Percentiles rank a stretch among this genome's conserved stretches.
These are phyloP conservation scores for Nissolia schottii DNA, from an alignment of 306 rosid genomes.

Conservation along the genomic window DNA sequence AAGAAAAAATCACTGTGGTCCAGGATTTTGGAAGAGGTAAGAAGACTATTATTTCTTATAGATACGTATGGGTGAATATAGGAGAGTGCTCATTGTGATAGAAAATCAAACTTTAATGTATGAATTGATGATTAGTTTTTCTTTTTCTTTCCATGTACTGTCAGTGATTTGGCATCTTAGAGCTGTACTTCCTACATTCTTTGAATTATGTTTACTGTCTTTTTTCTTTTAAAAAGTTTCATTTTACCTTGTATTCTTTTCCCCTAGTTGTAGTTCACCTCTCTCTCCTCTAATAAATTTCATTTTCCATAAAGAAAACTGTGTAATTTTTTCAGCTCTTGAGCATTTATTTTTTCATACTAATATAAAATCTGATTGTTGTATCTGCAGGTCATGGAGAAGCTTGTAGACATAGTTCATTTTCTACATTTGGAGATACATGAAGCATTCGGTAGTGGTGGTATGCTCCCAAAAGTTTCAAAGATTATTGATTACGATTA, in stretches of 20 bases:
- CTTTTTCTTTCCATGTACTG: background rate
- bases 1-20: slow-evolving; percentile 98
- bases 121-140: background rate
- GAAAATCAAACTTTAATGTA: slow-evolving; percentile 2
- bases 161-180: slow-evolving; percentile 10
- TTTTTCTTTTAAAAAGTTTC: background rate
- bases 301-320: background rate
- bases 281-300: background rate
- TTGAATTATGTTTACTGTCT: slow-evolving; percentile 1
- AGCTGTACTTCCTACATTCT: background rate
- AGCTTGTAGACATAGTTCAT: slow-evolving; percentile 79
- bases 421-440: slow-evolving; percentile 86
- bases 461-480: slow-evolving; percentile 45
- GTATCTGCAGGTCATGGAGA: slow-evolving; percentile 88
- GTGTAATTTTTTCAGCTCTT: slow-evolving; percentile 2
- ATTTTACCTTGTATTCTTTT: background rate
- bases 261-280: background rate
- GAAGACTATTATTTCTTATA: slow-evolving; percentile 26
- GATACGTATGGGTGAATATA: slow-evolving; percentile 15
- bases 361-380: slow-evolving; percentile 24
- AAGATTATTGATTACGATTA: slow-evolving; percentile 20
- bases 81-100: background rate
- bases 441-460: slow-evolving; percentile 90
- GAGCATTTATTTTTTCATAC: background rate
- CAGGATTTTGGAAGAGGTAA: slow-evolving; percentile 94